Base-by-base conservation (phyloP, 1,139 yeast species). In the Yamadazyma membranifaciens region DNA sequence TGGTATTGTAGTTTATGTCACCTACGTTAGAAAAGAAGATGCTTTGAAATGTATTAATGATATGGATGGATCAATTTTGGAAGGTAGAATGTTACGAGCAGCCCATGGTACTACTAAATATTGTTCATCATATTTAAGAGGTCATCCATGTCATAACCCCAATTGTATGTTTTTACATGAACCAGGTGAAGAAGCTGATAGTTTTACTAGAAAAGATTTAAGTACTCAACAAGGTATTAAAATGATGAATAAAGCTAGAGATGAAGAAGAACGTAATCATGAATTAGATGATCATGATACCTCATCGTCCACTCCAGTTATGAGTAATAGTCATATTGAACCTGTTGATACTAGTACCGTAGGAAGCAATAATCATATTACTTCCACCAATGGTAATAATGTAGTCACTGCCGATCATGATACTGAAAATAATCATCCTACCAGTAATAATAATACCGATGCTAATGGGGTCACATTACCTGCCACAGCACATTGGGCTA, bases 31-130 rank as follows among this genome's bases (percentile, higher is more conserved):
- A 45, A 92, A 91, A 57, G 98, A 92, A 52, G 98, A 92, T 60
- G 98, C 98, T 1, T 86, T 92, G 37, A 80, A 78, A 52, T 92
- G 98, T 67, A 92, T 92, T 45, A 82, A 84, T 31, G 95, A 95
- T 39, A 87, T 94, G 40, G 98, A 94, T 62, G 98, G 98, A 1
- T 85, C 96, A 1, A 73, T 88, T 39, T 86, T 92, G 60, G 98
- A 94, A 57, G 98, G 98, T 5, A 80, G 87, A 59, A 68, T 80
- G 47, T 73, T 85, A 46, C 74, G 95, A 45, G 98, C 98, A 12
- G 98, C 98, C 0, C 95, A 91, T 62, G 99, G 99, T 57, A 94
- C 98, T 3, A 94, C 99, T 11, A 94, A 94, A 64, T 94, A 94
- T 67, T 94, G 99, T 63, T 88, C 96, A 12, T 85, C 96, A 2